phyloP scores from a whole-genome alignment of 768 basidiomycete species.

The Flagelloscypha sp. region DNA sequence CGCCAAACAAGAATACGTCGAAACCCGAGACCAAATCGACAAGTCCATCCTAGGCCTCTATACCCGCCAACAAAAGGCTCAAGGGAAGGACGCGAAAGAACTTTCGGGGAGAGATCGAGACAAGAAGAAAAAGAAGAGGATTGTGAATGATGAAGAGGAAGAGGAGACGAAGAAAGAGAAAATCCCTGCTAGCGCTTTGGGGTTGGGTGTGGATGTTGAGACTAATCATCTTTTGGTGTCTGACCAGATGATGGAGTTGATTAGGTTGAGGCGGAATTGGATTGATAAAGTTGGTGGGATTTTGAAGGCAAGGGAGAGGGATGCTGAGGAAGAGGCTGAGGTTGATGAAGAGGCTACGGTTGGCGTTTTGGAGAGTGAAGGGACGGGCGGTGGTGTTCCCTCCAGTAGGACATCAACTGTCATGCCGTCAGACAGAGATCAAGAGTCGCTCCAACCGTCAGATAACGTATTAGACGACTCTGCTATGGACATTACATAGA shows the following conservation, averaged over 20 bases:
- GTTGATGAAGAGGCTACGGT: too few relatives aligned
- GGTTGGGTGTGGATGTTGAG: slow-evolving; percentile 61
- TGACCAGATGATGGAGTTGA: slow-evolving; percentile 61
- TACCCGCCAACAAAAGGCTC: slow-evolving; percentile 73
- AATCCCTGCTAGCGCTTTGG: slow-evolving; percentile 66
- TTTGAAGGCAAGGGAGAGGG: slow-evolving; percentile 67
- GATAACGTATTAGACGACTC: too few relatives aligned
- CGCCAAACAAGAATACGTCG: slow-evolving; percentile 87
- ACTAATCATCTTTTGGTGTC: slow-evolving; percentile 54
- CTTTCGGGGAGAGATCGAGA: too few relatives aligned
- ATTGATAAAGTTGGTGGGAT: slow-evolving; percentile 65
- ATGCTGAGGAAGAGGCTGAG: too few relatives aligned
- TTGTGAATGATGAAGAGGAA: slow-evolving; percentile 19
- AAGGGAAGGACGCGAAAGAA: slow-evolving; percentile 72
- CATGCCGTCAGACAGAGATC: too few relatives aligned
- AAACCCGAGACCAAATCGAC: slow-evolving; percentile 79
- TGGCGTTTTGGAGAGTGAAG: too few relatives aligned
- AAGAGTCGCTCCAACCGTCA: too few relatives aligned
- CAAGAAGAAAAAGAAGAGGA: slow-evolving; percentile 65
- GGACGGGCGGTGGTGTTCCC: too few relatives aligned
- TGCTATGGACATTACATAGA: too few relatives aligned
- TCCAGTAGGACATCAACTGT: too few relatives aligned
- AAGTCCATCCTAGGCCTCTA: slow-evolving; percentile 70
- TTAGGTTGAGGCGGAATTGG: slow-evolving; percentile 73
- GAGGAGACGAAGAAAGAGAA: slow-evolving; percentile 21